Base-by-base conservation (phyloP, 2,329 filamentous ascomycete species). In the Neofusicoccum ribis region DNA sequence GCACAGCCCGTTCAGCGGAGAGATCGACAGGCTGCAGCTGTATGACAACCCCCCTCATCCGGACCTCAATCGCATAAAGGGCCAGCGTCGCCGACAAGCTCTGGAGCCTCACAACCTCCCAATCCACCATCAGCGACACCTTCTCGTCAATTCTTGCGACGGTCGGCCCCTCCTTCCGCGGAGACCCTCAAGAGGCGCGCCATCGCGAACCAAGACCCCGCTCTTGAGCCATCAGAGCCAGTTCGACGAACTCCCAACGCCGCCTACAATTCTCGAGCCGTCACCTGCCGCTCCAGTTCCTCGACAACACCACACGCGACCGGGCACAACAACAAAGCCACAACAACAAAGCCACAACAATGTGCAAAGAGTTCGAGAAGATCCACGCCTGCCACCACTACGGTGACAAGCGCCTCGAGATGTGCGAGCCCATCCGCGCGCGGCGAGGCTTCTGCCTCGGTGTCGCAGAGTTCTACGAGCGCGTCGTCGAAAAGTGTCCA, bases 11-110 rank as follows among this genome's bases (percentile, higher is more conserved):
- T 47, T 27, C 47, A 63, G 60, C 60, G 60, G 47, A 63, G 60
- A 51, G 61, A 63, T 63, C 61, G 61, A 63, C 61, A 63, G 61
- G 61, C 61, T 54, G 47, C 60, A 34, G 36, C 47, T 52, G 27
- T 31, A 7, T 15, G 37, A 36, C 27, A 36, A 49, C 43, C 37
- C 31, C 46, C 27, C 27, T 36, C 43, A 23, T 37, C 46, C 43
- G 31, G 31, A n/a, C 41, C 56, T 9, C 23, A 20, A n/a, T 23
- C 59, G 44, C 36, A 52, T 52, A 43, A 63, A 54, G 47, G 36
- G 37, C 46, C 34, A 41, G 14, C 47, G 43, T 49, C 46, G 31
- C 31, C 43, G 46, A 41, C 56, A 49, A 62, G 17, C 44, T 50
- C 58, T n/a, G 46, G 27, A 60, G 31, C 59, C 34, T n/a, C 36